phyloP scores from a whole-genome alignment of 2,329 filamentous ascomycete genomes.

The Trichophyton equinum region DNA sequence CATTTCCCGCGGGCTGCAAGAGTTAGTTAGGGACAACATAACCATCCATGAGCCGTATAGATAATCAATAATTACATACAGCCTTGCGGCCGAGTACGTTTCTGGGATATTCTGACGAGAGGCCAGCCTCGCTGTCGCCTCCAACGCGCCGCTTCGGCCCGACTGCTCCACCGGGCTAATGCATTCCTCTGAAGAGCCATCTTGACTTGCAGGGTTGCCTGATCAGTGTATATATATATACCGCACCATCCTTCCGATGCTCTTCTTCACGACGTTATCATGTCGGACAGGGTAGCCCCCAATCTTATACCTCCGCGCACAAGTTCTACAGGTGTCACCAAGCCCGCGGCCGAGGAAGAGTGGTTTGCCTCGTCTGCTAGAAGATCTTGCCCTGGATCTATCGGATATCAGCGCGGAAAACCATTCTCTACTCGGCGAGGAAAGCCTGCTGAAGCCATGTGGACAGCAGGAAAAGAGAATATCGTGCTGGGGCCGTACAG shows the following conservation, averaged over 20 bases:
- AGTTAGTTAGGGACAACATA: no score
- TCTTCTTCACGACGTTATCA: not conserved
- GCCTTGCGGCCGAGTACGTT: not conserved
- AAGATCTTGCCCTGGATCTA: slow-evolving; percentile 12
- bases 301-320: slow-evolving; percentile 61
- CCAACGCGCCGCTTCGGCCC: not conserved
- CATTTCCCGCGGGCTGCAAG: no score
- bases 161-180: not conserved
- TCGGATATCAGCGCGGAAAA: not conserved
- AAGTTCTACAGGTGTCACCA: slow-evolving; percentile 48
- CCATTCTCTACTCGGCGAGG: not conserved
- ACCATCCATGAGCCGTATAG: no score
- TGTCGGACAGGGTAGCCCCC: slow-evolving; percentile 16
- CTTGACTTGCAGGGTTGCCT: not conserved
- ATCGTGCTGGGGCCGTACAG: slow-evolving; percentile 67
- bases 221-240: not conserved
- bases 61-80: not conserved
- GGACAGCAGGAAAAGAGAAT: slow-evolving; percentile 63
- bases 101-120: not conserved
- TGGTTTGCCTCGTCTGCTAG: slow-evolving; percentile 41
- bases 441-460: slow-evolving; percentile 24
- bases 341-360: slow-evolving; percentile 48
- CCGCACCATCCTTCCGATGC: not conserved
- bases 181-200: not conserved
- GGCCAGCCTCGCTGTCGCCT: not conserved